Base-by-base conservation (phyloP, 345 rosid species). In the Mangifera indica region DNA sequence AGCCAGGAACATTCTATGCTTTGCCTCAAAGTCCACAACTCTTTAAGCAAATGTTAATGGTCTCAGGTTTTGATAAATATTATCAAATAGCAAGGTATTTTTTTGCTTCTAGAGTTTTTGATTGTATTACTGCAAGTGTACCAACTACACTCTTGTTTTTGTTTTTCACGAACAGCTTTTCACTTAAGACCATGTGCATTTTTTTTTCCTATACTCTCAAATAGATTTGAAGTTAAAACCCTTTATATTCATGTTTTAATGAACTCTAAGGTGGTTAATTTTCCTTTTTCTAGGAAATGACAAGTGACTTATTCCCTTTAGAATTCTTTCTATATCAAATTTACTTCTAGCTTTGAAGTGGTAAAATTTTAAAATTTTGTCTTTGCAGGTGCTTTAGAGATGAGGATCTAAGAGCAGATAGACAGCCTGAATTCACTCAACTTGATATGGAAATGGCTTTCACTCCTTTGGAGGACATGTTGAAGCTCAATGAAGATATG, bases 1-100 rank as follows among this genome's bases (percentile, higher is more conserved):
- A 95, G 99, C 84, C 96, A 88, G 96, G 99, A 87, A 82, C 96
- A 80, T 95, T 95, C 82, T 92, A 92, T 84, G 98, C 99, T 74
- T 84, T 92, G 88, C 98, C 98, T 22, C 98, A 91, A 77, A 95
- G 99, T 79, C 98, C 98, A 14, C 99, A 92, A 77, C 96, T 95
- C 51, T 92, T 88, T 79, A 95, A 95, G 77, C 98, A 95, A 80
- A 88, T 95, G 99, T 72, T 95, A 67, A 95, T 95, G 99, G 99
- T 95, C 80, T 89, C 99, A 1, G 97, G 97, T 76, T 95, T 92
- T 86, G 89, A 89, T 84, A 95, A 81, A 84, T 95, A 95, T 79
- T 95, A 92, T 77, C 98, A 95, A 84, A 82, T 95, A 73, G 98
- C 99, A 9, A 92, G 92, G 99, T 95, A 85, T 69, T 51, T 22